Evolutionary conservation across 805 yeast genomes (phyloP).

Genomic region (Geotrichum ghanense): DNA sequence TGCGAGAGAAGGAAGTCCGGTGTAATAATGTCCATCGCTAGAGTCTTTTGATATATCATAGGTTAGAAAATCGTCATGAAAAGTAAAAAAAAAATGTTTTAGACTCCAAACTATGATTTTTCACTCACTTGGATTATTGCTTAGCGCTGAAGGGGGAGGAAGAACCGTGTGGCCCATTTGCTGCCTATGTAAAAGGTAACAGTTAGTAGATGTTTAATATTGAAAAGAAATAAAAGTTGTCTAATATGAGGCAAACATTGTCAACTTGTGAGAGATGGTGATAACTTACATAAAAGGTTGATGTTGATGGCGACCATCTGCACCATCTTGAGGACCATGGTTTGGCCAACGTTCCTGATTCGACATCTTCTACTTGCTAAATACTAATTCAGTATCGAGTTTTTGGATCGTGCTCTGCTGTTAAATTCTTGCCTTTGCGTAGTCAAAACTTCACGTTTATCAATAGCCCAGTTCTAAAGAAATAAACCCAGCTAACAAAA

Average conservation of each 20-base stretch:
- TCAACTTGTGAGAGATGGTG: background rate
- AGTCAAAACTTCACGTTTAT: too few relatives aligned
- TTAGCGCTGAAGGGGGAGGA: constrained; percentile 23
- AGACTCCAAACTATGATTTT: constrained; percentile 8
- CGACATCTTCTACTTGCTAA: constrained; percentile 4
- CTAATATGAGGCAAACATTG: background rate
- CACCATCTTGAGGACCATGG: constrained; percentile 6
- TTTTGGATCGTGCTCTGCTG: too few relatives aligned
- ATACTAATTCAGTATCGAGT: background rate
- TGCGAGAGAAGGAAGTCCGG: constrained; percentile 21
- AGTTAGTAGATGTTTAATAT: constrained; percentile 11
- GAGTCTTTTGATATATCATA: background rate
- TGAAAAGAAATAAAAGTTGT: too few relatives aligned
- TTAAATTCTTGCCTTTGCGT: too few relatives aligned
- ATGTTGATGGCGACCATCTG: constrained; percentile 15
- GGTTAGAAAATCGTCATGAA: constrained; percentile 10
- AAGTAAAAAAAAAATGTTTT: constrained; percentile 4
- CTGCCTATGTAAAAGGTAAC: constrained; percentile 15
- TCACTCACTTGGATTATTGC: constrained; percentile 13
- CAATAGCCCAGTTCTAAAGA: too few relatives aligned
- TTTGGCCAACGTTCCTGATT: constrained; percentile 8
- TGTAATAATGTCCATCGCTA: constrained; percentile 15
- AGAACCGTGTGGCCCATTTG: constrained; percentile 23
- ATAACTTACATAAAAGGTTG: constrained; percentile 20
- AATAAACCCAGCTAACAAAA: too few relatives aligned